These are phyloP conservation scores for Inonotus hispidus DNA, from an alignment of 1,284 basidiomycete genomes.

Conservation along the genomic window DNA sequence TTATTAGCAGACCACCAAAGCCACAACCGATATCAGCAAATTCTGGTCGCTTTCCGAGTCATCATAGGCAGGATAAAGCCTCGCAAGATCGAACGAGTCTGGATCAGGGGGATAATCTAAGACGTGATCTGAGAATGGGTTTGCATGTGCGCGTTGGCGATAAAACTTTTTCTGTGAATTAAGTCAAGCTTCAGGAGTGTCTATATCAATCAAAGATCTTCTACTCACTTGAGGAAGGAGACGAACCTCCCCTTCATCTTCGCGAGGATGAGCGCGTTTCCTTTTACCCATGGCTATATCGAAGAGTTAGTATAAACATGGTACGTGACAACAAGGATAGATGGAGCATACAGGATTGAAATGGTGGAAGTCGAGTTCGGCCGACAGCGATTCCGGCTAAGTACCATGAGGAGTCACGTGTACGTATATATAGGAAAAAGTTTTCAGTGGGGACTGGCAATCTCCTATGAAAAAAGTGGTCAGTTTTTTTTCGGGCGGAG, in stretches of 20 bases:
- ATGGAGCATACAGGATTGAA: not conserved
- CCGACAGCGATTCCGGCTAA: not conserved
- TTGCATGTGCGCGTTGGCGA: slow-evolving; percentile 95
- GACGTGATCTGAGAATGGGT: slow-evolving; percentile 95
- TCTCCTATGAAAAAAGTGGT: too few relatives aligned
- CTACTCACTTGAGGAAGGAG: slow-evolving; percentile 12
- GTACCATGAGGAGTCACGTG: not conserved
- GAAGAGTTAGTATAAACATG: not conserved
- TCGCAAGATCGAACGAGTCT: slow-evolving; percentile 75
- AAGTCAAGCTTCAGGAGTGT: not conserved
- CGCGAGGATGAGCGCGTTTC: not conserved
- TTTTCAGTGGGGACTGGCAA: too few relatives aligned
- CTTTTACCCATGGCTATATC: slow-evolving; percentile 4
- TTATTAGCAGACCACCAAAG: slow-evolving; percentile 91
- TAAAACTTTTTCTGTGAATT: slow-evolving; percentile 84
- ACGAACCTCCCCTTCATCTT: slow-evolving; percentile 1
- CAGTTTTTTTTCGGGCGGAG: too few relatives aligned
- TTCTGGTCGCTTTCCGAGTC: slow-evolving; percentile 65
- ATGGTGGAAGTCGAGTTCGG: not conserved
- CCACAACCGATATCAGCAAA: slow-evolving; percentile 98
- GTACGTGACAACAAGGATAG: not conserved
- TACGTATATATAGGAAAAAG: not conserved
- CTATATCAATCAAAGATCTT: not conserved
- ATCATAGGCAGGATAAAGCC: slow-evolving; percentile 77
- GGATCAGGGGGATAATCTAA: slow-evolving; percentile 89